Base-by-base conservation (phyloP, 176 grass and related monocot species). In the Raddia guianensis region DNA sequence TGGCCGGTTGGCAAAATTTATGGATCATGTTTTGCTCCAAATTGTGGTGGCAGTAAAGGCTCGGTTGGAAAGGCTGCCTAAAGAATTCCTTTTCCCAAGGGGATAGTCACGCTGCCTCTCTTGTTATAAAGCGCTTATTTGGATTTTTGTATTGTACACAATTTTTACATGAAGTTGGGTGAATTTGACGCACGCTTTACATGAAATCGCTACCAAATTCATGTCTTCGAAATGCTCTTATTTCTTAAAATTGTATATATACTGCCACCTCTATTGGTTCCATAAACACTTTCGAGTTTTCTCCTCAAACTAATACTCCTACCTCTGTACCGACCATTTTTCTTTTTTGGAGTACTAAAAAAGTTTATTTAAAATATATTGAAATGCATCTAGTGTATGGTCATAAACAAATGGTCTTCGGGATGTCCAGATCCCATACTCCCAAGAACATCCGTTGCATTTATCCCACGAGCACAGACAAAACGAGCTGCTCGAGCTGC, bases 21-120 rank as follows among this genome's bases (percentile, higher is more conserved):
- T 78, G 67, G 80, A 59, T 72, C 86, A n/a, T 78, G 80, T 9
- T 72, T 88, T 79, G 61, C 53, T 77, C 59, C 56, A 65, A 70
- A 49, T 66, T 42, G 65, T 77, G 44, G 65, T 42, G 61, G 47
- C 70, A 66, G 76, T 66, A 49, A 76, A 76, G 63, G 13, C 19
- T 76, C 21, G 14, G 16, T 63, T 65, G 56, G 56, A 80, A 89
- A 81, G 76, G 16, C 9, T 16, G 53, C 47, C 9, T 16, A 7
- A 71, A 71, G 12, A n/a, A 44, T 14, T 27, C 50, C 32, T 50
- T 83, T 75, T 27, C 34, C 43, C 32, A 44, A 50, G 11, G 70
- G 9, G 14, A 87, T 64, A 14, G 8, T 15, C 52, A 33, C 74
- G 11, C 49, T n/a, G 20, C 13, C 52, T 33, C 35, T 45, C 63